These are phyloP conservation scores for Backusella luteola DNA, from an alignment of 192 early-diverging fungal genomes.

Conservation along the genomic window DNA sequence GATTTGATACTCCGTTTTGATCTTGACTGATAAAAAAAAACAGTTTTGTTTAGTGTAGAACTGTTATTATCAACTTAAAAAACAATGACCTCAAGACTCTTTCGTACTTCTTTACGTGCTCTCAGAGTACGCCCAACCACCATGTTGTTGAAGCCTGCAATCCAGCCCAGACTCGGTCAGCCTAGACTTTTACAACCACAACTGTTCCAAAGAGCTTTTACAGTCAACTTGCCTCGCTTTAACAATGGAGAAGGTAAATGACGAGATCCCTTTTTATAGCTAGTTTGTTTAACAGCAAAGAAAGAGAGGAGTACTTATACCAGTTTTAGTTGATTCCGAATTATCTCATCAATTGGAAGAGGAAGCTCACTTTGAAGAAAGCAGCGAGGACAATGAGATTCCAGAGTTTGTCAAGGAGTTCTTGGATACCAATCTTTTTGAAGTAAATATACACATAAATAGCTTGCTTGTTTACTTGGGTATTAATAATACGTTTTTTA, in stretches of 20 bases:
- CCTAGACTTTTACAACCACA: neutral
- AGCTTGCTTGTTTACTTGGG: neutral
- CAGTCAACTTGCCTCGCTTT: neutral
- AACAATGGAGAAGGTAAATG: slow-evolving; percentile 5
- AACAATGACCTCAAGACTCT: neutral
- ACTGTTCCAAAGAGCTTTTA: slow-evolving; percentile 7
- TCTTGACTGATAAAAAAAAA: neutral
- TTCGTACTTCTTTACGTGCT: neutral
- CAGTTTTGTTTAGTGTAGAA: neutral
- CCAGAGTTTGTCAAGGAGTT: slow-evolving; percentile 75
- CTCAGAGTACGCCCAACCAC: neutral
- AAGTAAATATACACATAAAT: slow-evolving; percentile 23
- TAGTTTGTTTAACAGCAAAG: neutral
- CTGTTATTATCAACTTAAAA: neutral
- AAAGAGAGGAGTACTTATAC: too few relatives aligned
- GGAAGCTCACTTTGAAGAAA: slow-evolving; percentile 72
- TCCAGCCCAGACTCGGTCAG: neutral
- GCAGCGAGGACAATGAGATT: slow-evolving; percentile 48
- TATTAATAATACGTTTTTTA: slow-evolving; percentile 15
- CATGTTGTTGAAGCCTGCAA: neutral
- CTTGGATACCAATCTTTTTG: slow-evolving; percentile 53
- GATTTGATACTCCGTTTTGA: neutral
- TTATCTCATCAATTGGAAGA: slow-evolving; percentile 64
- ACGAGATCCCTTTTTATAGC: neutral
- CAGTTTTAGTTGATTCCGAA: slow-evolving; percentile 54